A percentile compares a stretch with the other conserved stretches of the same genome.
These are phyloP conservation scores for Verticillium nubilum DNA, from an alignment of 2,329 filamentous ascomycete genomes.

Conservation along the genomic window DNA sequence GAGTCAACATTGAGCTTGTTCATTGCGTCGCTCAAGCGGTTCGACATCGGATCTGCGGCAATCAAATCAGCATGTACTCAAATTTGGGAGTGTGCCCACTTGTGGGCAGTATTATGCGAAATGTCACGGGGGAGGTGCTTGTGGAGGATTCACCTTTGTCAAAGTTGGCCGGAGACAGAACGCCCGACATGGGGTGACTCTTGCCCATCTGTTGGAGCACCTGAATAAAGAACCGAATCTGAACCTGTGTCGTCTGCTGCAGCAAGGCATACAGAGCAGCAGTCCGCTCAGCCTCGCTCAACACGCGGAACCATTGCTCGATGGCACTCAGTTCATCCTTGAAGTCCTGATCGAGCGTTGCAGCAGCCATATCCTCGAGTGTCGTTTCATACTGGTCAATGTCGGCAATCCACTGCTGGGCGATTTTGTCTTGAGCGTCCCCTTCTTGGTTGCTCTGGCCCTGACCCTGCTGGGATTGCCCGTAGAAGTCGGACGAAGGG, in stretches of 20 bases:
- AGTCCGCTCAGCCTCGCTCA: conserved; percentile 94
- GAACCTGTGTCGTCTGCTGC: conserved; percentile 97
- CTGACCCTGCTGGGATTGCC: conserved; percentile 64
- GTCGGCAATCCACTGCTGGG: conserved; percentile 97
- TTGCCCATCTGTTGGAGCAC: conserved; percentile 99
- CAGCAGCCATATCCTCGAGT: conserved; percentile 96
- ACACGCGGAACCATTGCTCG: conserved; percentile 97
- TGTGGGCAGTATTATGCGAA: neutral
- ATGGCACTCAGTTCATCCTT: conserved; percentile 98
- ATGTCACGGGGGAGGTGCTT: neutral
- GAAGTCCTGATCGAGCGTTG: conserved; percentile 98
- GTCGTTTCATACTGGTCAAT: conserved; percentile 99
- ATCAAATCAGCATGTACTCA: neutral
- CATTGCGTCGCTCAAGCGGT: conserved; percentile 93
- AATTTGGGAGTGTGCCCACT: neutral
- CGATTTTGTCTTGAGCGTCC: conserved; percentile 86
- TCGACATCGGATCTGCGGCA: conserved; percentile 84
- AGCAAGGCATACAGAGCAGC: conserved; percentile 91
- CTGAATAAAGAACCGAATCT: conserved; percentile 98
- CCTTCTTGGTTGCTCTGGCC: conserved; percentile 63
- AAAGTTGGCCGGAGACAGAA: conserved; percentile 91
- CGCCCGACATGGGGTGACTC: conserved; percentile 92
- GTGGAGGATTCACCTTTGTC: conserved; percentile 70
- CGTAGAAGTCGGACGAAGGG: conserved; percentile 92
- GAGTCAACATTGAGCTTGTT: conserved; percentile 86